Conservation (phyloP, 352 stramenopile genomes). For the Globisporangium uncinulatum region DNA sequence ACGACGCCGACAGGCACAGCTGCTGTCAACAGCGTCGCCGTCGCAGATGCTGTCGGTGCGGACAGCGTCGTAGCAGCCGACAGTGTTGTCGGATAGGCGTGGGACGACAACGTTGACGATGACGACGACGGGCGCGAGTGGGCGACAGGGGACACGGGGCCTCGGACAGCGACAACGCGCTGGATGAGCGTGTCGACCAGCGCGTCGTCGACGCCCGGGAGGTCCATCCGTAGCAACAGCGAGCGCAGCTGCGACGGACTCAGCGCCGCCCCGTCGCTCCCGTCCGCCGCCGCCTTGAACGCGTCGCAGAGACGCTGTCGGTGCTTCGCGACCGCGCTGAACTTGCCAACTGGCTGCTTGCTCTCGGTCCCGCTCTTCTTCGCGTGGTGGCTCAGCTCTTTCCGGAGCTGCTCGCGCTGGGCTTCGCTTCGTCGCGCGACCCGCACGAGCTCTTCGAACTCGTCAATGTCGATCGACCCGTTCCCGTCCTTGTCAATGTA, state of each 20-base stretch:
- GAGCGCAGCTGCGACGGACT: constrained; percentile 38
- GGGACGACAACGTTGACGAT: neutral
- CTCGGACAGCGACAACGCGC: constrained; percentile 15
- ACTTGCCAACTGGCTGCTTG: constrained; percentile 29
- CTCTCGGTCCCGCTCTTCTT: constrained; percentile 20
- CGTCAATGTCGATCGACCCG: constrained; percentile 78
- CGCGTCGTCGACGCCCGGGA: constrained; percentile 45
- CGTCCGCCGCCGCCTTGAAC: constrained; percentile 34
- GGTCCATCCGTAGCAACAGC: constrained; percentile 33
- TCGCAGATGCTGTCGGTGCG: constrained; percentile 1
- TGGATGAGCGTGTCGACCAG: constrained; percentile 48
- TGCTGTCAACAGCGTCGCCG: neutral
- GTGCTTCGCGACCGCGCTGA: constrained; percentile 38
- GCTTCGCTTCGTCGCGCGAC: constrained; percentile 62
- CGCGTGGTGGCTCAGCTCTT: constrained; percentile 46
- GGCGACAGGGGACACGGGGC: neutral
- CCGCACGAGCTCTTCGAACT: constrained; percentile 80
- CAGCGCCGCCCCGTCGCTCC: constrained; percentile 31
- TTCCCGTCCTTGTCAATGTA: constrained; percentile 84
- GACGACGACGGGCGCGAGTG: constrained; percentile 1
- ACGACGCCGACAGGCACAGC: constrained; percentile 16
- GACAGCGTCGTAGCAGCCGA: neutral
- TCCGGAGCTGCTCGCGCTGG: constrained; percentile 66
- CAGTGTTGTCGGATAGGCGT: neutral
- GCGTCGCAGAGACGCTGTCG: constrained; percentile 65